Evolutionary conservation across 352 stramenopile genomes (phyloP).

Genomic region (Bremia lactucae): DNA sequence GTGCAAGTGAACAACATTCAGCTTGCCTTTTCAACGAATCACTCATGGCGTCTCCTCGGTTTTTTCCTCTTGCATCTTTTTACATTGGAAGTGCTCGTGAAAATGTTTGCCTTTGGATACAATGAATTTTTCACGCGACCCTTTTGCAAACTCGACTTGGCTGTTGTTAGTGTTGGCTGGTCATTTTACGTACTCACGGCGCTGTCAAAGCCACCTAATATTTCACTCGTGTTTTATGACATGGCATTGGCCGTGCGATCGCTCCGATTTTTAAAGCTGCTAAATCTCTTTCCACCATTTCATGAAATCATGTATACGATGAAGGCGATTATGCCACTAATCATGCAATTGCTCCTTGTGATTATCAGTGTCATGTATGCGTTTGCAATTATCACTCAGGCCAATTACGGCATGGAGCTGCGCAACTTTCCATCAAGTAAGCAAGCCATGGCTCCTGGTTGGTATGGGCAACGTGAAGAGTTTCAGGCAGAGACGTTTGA

Average conservation of each 20-base stretch:
- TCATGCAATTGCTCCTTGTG: conserved; percentile 69
- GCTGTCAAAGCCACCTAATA: conserved; percentile 38
- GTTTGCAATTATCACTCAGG: conserved; percentile 71
- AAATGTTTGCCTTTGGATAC: conserved; percentile 74
- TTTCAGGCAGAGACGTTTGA: conserved; percentile 77
- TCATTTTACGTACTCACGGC: conserved; percentile 70
- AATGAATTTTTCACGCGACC: conserved; percentile 65
- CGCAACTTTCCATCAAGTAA: conserved; percentile 43
- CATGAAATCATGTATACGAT: conserved; percentile 80
- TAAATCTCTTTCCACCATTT: conserved; percentile 79
- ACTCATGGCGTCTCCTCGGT: conserved; percentile 59
- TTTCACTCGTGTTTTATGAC: conserved; percentile 73
- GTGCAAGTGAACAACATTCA: conserved; percentile 80
- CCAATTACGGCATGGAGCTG: conserved; percentile 56
- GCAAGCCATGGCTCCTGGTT: conserved; percentile 36
- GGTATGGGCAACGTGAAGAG: conserved; percentile 58
- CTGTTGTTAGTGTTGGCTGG: conserved; percentile 62
- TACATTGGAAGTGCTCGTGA: conserved; percentile 58
- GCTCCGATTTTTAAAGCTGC: conserved; percentile 65
- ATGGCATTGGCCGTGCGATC: conserved; percentile 62
- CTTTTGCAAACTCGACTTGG: conserved; percentile 71
- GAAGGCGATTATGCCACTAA: conserved; percentile 71
- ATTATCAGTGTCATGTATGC: conserved; percentile 81
- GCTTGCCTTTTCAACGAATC: conserved; percentile 63
- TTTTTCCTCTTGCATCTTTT: conserved; percentile 63